A percentile compares a stretch with the other conserved stretches of the same genome.
These are phyloP conservation scores for Avena sativa DNA, from an alignment of 176 grass and related monocot genomes.

Conservation along the genomic window DNA sequence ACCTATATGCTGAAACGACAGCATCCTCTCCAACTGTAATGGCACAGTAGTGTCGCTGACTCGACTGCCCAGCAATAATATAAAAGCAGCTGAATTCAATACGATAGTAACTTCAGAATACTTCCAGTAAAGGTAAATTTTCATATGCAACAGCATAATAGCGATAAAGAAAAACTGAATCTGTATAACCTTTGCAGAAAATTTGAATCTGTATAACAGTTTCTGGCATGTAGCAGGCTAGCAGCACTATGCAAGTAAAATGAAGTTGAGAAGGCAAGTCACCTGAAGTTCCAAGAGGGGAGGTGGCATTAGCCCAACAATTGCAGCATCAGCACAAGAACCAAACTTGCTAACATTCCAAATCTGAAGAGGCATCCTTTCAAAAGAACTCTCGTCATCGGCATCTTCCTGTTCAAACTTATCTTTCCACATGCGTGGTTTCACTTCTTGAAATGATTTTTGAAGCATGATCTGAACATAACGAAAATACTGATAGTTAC, in stretches of 20 bases:
- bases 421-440: conserved; percentile 63
- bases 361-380: conserved; percentile 71
- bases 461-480: conserved; percentile 63
- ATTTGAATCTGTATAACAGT: conserved; percentile 14
- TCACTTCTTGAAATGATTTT: conserved; percentile 71
- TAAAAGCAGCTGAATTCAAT: conserved; percentile 95
- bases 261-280: conserved; percentile 22
- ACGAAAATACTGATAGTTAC: neutral
- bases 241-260: conserved; percentile 9
- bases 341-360: conserved; percentile 90
- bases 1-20: conserved; percentile 97
- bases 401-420: conserved; percentile 60
- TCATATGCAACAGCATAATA: neutral
- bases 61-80: conserved; percentile 97
- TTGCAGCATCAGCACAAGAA: conserved; percentile 78
- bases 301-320: conserved; percentile 90
- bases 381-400: conserved; percentile 62
- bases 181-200: neutral
- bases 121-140: conserved; percentile 43
- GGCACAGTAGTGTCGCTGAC: conserved; percentile 83
- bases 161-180: conserved; percentile 11
- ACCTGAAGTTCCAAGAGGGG: conserved; percentile 92
- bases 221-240: conserved; percentile 16
- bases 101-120: conserved; percentile 71
- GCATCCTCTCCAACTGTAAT: conserved; percentile 89